Base-by-base conservation (phyloP, 2,329 filamentous ascomycete species). In the Dactylellina leptospora region DNA sequence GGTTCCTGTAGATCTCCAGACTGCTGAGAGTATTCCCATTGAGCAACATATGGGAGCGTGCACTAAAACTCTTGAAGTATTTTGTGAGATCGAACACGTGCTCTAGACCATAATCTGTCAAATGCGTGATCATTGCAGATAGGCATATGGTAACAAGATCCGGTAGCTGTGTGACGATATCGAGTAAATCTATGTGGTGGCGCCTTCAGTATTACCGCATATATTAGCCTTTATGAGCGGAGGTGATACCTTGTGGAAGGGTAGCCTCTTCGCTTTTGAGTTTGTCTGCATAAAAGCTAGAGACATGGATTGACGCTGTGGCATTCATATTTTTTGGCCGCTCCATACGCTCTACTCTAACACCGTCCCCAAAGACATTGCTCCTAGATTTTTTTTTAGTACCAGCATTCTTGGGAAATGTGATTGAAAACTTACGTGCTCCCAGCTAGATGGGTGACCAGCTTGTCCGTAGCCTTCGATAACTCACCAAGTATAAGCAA, bases 81-180 rank as follows among this genome's bases (percentile, higher is more conserved):
- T 96, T 96, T 1, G 95, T 97, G 44, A 99, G 82, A 77, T 96
- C 90, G 76, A 99, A 96, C 58, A 99, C 91, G 81, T 97, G 92
- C 79, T 97, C 90, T 18, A 99, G 84, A 0, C 92, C 92, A 78
- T 97, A 99, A 75, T 96, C 93, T 16, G 87, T 88, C 76, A 99
- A 83, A 77, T 99, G 93, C 0, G 86, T 91, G 76, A 99, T 97
- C 93, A 99, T 97, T 9, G 93, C 90, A 2, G 95, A 97, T 11
- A 99, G 84, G 80, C 95, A 99, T 40, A 96, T 88, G 0, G 90
- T 96, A 36, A 96, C 91, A 44, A 90, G 84, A 76, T 96, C 91
- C 0, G 93, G 90, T 10, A 99, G 84, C 74, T 88, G 88, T 63
- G 97, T 84, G 30, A 97, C 91, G 76, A 92, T 93, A 77, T 96